Evolutionary conservation across 208 protist species (phyloP), one percentile per base, ranked within the genome.

Genomic region (Leishmania gerbilli): DNA sequence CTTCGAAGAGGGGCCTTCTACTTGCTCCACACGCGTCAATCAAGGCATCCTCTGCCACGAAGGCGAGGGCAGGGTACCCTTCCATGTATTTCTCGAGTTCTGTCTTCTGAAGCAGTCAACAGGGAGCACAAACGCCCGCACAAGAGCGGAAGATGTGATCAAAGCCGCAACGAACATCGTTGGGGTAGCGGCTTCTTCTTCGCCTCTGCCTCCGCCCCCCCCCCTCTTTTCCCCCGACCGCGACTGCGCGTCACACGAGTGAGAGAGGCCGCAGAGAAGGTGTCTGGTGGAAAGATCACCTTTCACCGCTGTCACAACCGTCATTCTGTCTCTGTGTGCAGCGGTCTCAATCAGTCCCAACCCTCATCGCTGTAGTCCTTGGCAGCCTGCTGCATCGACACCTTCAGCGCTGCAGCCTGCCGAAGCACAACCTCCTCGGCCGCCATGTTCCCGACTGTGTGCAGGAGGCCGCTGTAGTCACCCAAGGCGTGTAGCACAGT

Each of bases 401-500:
- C 79, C 60, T 92, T 94, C 53, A 95, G 83, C 17, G 76, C 79
- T 9, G 87, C 86, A 53, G 94, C 85, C 8, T 86, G 68, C 64
- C 81, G 84, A 76, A 93, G 53, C 15, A 93, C 88, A 8, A 81
- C 56, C 19, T 75, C 65, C 55, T 92, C 92, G 45, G 85, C 87
- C 0, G 83, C 53, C 4, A 77, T 5, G 79, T 95, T 94, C 27
- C 91, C 91, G 56, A 94, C 84, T 49, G 90, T 91, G 62, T 86
- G 82, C 75, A 97, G 79, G n/a, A 95, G 45, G 56, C 82, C 85
- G 74, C 74, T 85, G 81, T 93, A 97, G 65, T 95, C 89, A 3
- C 80, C 79, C 42, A 97, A 71, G 24, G 81, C 82, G 55, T 89
- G 89, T 58, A 95, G 45, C 51, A 94, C 49, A 21, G n/a, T 72